Conservation (phyloP, 345 rosid species). For the Camelina laxa region DNA sequence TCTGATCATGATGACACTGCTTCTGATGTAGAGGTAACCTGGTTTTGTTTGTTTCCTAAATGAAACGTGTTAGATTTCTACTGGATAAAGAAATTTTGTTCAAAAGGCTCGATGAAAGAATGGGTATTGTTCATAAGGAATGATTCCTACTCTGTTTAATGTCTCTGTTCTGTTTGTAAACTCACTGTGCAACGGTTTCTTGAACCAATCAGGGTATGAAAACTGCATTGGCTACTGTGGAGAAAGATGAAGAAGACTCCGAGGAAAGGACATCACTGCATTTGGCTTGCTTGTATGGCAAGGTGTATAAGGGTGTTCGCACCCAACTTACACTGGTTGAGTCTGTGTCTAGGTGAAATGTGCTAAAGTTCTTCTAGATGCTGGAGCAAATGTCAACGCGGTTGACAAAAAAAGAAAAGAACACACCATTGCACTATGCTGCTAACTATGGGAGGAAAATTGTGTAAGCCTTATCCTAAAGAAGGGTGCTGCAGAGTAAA, state of each 20-base stretch:
- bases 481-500: neutral
- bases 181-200: neutral
- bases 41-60: no score
- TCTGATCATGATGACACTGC: no score
- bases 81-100: no score
- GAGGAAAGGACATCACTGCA: slow-evolving; percentile 83
- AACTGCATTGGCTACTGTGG: slow-evolving; percentile 5
- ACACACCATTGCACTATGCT: neutral
- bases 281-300: slow-evolving; percentile 67
- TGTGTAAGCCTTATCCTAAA: neutral
- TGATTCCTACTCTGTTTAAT: neutral
- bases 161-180: no score
- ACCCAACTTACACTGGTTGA: neutral
- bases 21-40: no score
- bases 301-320: slow-evolving; percentile 50
- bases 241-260: slow-evolving; percentile 80
- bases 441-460: neutral
- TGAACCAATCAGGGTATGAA: slow-evolving; percentile 57
- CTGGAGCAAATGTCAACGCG: slow-evolving; percentile 55
- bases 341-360: slow-evolving; percentile 59
- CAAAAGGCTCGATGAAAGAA: neutral
- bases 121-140: neutral
- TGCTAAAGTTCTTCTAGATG: slow-evolving; percentile 75
- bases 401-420: neutral
- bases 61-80: no score